phyloP scores from a whole-genome alignment of 2,329 filamentous ascomycete species.

The Fusarium xyrophilum region DNA sequence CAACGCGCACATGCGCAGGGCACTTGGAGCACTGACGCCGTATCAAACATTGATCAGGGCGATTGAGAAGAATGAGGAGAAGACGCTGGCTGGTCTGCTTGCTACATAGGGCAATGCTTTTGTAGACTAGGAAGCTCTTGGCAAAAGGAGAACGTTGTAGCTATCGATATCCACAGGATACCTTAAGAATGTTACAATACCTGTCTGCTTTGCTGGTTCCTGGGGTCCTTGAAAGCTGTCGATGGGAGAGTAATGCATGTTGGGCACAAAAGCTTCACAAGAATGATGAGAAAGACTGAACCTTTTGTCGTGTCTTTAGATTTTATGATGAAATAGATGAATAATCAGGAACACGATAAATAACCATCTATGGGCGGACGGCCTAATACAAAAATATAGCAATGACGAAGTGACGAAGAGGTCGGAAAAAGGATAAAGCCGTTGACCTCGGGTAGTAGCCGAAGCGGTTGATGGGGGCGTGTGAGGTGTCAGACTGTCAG shows the following conservation, averaged over 20 bases:
- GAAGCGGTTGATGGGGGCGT: slow-evolving; percentile 15
- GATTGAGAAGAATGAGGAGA: slow-evolving; percentile 61
- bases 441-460: slow-evolving; percentile 31
- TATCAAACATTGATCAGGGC: slow-evolving; percentile 84
- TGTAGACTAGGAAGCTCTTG: slow-evolving; percentile 10
- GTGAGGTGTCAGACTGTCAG: slow-evolving; percentile 12
- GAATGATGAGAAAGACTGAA: background rate
- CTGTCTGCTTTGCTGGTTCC: background rate
- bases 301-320: background rate
- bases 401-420: background rate
- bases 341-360: background rate
- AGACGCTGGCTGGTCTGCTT: slow-evolving; percentile 56
- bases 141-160: slow-evolving; percentile 5
- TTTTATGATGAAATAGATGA: background rate
- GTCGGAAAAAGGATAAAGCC: background rate
- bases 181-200: slow-evolving; percentile 14
- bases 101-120: slow-evolving; percentile 25
- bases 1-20: slow-evolving; percentile 86
- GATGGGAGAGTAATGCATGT: background rate
- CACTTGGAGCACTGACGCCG: slow-evolving; percentile 84
- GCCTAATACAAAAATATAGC: background rate
- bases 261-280: background rate
- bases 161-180: background rate
- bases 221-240: background rate
- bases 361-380: background rate